Percentiles rank a stretch among this genome's conserved stretches.
These are phyloP conservation scores for Lachancea thermotolerans DNA, from an alignment of 805 yeast species.

Conservation along the genomic window DNA sequence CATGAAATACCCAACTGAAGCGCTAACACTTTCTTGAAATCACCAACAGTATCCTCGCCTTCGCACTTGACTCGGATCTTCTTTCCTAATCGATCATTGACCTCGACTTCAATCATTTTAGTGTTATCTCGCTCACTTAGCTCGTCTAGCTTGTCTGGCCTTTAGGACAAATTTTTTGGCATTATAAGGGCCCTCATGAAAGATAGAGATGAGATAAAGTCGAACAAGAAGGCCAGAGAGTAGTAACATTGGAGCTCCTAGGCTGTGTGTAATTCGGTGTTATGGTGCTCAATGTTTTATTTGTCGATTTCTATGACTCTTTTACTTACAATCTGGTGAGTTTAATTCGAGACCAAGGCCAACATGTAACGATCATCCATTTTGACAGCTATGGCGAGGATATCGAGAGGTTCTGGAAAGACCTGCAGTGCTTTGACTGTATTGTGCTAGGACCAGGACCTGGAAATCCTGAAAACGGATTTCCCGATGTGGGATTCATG, in stretches of 20 bases:
- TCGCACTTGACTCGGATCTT: constrained; percentile 84
- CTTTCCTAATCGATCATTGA: constrained; percentile 79
- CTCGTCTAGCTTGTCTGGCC: not conserved
- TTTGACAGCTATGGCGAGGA: constrained; percentile 30
- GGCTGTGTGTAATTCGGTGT: no score
- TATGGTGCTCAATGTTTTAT: constrained; percentile 23
- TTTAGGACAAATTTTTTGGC: not conserved
- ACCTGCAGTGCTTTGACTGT: constrained; percentile 53
- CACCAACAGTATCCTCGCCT: constrained; percentile 79
- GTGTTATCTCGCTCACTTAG: not conserved
- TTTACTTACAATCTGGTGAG: constrained; percentile 77
- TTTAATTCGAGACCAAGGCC: constrained; percentile 44
- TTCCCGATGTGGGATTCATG: constrained; percentile 65
- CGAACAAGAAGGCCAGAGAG: no score
- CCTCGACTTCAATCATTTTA: constrained; percentile 61
- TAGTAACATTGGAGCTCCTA: no score
- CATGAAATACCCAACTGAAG: constrained; percentile 77
- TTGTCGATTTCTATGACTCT: constrained; percentile 90
- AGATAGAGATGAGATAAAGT: not conserved
- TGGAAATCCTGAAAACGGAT: constrained; percentile 63
- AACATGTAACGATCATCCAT: constrained; percentile 32
- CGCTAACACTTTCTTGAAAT: constrained; percentile 77
- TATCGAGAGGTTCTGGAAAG: constrained; percentile 14
- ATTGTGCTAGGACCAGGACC: constrained; percentile 96
- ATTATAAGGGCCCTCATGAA: not conserved